Evolutionary conservation across 2,329 filamentous ascomycete genomes (phyloP).

Genomic region (Ceratocystis harringtonii): DNA sequence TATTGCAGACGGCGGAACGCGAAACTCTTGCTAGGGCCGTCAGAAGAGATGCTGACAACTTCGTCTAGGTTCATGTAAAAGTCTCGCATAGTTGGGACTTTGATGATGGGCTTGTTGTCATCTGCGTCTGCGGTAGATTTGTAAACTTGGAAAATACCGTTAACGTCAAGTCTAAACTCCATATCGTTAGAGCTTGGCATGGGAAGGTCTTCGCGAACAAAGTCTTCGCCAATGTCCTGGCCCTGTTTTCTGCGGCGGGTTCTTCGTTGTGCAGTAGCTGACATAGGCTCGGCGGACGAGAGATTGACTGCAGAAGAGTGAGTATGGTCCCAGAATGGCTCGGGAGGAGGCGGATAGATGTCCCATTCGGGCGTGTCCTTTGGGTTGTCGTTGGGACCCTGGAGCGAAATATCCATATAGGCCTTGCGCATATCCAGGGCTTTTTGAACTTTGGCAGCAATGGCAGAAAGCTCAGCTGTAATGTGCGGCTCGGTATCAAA

Average conservation of each 20-base stretch:
- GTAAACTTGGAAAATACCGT: conserved; percentile 86
- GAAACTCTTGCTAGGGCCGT: conserved; percentile 93
- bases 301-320: conserved; percentile 15
- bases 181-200: conserved; percentile 56
- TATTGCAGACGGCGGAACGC: conserved; percentile 90
- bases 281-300: conserved; percentile 16
- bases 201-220: conserved; percentile 62
- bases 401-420: conserved; percentile 74
- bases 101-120: conserved; percentile 53
- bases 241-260: conserved; percentile 55
- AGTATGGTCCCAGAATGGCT: conserved; percentile 63
- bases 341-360: conserved; percentile 82
- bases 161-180: conserved; percentile 64
- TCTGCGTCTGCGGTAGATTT: conserved; percentile 45
- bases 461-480: conserved; percentile 66
- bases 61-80: conserved; percentile 91
- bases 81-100: conserved; percentile 82
- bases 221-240: conserved; percentile 82
- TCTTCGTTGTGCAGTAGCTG: conserved; percentile 21
- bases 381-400: conserved; percentile 71
- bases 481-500: conserved; percentile 63
- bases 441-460: conserved; percentile 81
- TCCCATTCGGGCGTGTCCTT: conserved; percentile 70
- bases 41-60: conserved; percentile 76
- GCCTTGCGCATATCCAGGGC: conserved; percentile 78